Base-by-base conservation (phyloP, 495 filamentous ascomycete genomes). In the Durotheca rogersii region DNA sequence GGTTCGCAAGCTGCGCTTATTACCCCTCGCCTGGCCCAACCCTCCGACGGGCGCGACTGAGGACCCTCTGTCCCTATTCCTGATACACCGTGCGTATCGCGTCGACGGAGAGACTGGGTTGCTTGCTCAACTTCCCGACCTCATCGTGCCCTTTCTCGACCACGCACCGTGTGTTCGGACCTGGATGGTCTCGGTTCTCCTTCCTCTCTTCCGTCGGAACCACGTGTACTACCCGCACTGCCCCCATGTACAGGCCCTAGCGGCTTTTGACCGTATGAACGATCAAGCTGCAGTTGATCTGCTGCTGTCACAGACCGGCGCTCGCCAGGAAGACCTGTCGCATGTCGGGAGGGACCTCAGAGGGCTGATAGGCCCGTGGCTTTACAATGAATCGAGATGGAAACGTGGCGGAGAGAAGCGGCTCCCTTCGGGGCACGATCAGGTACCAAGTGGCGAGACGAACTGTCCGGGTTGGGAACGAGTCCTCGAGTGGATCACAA, bases 71-170 rank as follows among this genome's bases (percentile, higher is more conserved):
- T 79, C 79, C 3, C 74, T 77, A 7, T 96, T 95, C 55, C 71
- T 96, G 4, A 74, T 92, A 29, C 85, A 84, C 53, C 83, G 90
- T 25, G 79, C 89, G 25, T 77, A 87, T 58, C 76, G 74, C 44
- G 86, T 95, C 33, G 90, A 96, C 51, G 72, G 80, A 11, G 84
- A 90, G 68, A 88, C 89, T 10, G 87, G 88, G 2, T 70, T 93
- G 5, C 75, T 95, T 31, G 75, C 80, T 7, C 80, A 92, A 43
- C 70, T 93, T 0, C 85, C 86, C 10, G 76, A 76, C 19, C 79
- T 95, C 9, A 63, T 94, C 11, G 67, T 79, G 36, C 89, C 90
- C 0, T 95, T 95, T 62, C 74, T 94, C 33, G 68, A 83, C 27
- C 81, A 78, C 41, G 83, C 83, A 11, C 72, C 81, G 10, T 74